Evolutionary conservation across 1,139 yeast species (phyloP), one percentile per base, ranked within the genome.

Genomic region (Kodamaea plutei): DNA sequence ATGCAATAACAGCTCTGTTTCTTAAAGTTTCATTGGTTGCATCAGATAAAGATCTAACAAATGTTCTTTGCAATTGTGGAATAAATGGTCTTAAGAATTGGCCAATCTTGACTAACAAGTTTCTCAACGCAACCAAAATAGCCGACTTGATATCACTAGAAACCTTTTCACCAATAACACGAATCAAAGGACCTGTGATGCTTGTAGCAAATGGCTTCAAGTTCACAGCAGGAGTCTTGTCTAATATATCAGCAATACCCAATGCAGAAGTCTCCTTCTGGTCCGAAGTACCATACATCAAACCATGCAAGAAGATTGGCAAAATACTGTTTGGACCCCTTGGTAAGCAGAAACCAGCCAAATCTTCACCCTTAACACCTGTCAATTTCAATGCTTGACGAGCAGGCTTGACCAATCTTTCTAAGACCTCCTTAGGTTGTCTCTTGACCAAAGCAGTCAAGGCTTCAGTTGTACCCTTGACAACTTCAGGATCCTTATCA

Each of bases 51-150:
- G 95, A 84, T 55, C 94, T 84, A 28, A 93, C 95, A 64, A 91
- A 93, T 1, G 98, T 93, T 57, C 99, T 76, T 62, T 93, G 98
- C 45, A 93, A 69, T 64, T 93, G 99, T 7, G 99, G 99, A 58
- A 91, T 78, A 56, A 93, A 93, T 8, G 99, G 98, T 52, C 93
- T 77, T 58, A 93, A 71, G 55, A 87, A 85, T 51, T 83, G 87
- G 4, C 98, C 96, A 47, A 91, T 84, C 66, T 87, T 85, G 23
- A 64, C 61, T 50, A 93, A 76, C 50, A 93, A 67, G 41, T 76
- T 75, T 50, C 84, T 84, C 56, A 93, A 72, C 1, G 97, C 95
- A 44, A 73, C 71, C 52, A 93, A 69, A 45, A 93, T 91, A 15
- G 95, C 95, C 19, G 95, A 81, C 69, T 91, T 91, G 48, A 91